Evolutionary conservation across 768 basidiomycete species (phyloP).

Genomic region (Pleurotus tuber-regium): DNA sequence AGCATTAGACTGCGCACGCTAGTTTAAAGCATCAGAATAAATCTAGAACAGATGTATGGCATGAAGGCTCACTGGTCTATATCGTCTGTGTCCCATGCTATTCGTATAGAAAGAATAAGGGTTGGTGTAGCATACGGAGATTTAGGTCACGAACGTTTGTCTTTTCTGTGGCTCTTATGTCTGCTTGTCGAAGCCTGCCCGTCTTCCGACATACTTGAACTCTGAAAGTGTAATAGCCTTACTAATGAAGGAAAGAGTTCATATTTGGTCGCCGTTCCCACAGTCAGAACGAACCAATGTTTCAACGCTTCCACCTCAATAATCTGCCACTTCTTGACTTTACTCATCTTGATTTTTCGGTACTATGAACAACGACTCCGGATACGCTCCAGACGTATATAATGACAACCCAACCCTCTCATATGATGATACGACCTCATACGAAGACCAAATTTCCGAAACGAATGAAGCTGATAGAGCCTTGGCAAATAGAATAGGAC

Average conservation of each 20-base stretch:
- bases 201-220: conserved; percentile 40
- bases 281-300: background rate
- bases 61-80: conserved; percentile 84
- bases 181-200: conserved; percentile 55
- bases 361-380: conserved; percentile 49
- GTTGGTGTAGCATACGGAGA: background rate
- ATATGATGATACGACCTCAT: conserved; percentile 53
- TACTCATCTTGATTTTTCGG: conserved; percentile 4
- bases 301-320: background rate
- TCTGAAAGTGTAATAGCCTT: too few species aligned
- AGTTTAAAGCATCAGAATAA: conserved; percentile 10
- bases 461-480: conserved; percentile 25
- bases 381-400: conserved; percentile 26
- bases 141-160: conserved; percentile 72
- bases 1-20: conserved; percentile 39
- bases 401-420: conserved; percentile 32
- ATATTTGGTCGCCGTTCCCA: background rate
- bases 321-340: conserved; percentile 12
- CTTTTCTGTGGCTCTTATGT: conserved; percentile 89
- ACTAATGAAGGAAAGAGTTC: too few species aligned
- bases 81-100: conserved; percentile 99
- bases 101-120: conserved; percentile 17
- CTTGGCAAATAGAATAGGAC: conserved; percentile 69
- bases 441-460: conserved; percentile 55
- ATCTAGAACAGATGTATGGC: too few species aligned